A percentile compares a stretch with the other conserved stretches of the same genome.
Evolutionary conservation across 768 basidiomycete species (phyloP).

Genomic region (Mycena filopes): DNA sequence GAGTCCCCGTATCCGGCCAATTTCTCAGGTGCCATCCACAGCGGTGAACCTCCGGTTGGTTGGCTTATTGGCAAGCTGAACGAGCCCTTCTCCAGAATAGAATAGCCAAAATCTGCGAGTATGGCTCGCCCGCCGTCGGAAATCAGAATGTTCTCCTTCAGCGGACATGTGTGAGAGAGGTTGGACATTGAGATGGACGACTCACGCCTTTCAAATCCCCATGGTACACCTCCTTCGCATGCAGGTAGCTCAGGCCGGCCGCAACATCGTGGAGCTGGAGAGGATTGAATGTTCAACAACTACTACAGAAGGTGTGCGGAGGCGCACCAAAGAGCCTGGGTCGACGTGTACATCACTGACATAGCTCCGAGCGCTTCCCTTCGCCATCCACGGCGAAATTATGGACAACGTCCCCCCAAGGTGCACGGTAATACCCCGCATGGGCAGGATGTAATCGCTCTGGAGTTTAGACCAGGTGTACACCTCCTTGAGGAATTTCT

Average conservation of each 20-base stretch:
- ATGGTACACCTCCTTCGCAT: background rate
- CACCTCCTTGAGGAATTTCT: constrained; percentile 9
- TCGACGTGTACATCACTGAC: background rate
- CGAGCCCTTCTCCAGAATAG: background rate
- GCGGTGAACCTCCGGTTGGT: constrained; percentile 1
- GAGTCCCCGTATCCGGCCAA: background rate
- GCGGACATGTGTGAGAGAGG: background rate
- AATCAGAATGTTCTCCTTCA: constrained; percentile 8
- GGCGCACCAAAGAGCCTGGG: constrained; percentile 3
- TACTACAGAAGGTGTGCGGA: background rate
- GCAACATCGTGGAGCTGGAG: constrained; percentile 3
- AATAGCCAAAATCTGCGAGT: constrained; percentile 9
- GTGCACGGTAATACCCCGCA: constrained; percentile 3
- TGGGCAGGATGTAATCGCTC: constrained; percentile 3
- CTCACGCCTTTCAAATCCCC: constrained; percentile 13
- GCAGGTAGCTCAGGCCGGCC: background rate
- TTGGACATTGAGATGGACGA: background rate
- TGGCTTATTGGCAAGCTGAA: constrained; percentile 3
- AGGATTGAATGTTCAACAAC: background rate
- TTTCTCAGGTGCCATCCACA: constrained; percentile 10
- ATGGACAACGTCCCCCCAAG: background rate
- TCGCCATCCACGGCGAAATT: constrained; percentile 11
- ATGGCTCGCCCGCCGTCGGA: background rate
- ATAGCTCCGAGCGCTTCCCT: constrained; percentile 3
- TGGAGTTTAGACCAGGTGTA: constrained; percentile 14